Percentiles rank a stretch among this genome's conserved stretches.
Evolutionary conservation across 257 asterid species (phyloP).

Genomic region (Solanum sitiens): DNA sequence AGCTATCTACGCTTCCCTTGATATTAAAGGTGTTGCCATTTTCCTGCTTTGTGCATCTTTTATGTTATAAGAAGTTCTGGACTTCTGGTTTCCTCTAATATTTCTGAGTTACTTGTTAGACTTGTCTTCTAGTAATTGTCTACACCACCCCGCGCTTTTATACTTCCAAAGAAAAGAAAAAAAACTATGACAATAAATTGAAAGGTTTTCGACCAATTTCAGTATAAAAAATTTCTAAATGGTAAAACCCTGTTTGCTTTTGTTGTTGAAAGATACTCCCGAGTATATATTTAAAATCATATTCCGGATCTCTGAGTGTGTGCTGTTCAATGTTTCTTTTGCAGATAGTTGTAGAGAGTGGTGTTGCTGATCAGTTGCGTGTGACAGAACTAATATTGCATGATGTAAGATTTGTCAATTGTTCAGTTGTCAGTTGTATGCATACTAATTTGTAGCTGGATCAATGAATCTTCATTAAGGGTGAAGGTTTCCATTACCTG

Average conservation of each 20-base stretch:
- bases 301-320: neutral
- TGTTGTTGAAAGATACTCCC: neutral
- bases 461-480: constrained; percentile 2
- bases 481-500: neutral
- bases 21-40: constrained; percentile 66
- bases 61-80: neutral
- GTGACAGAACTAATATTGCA: constrained; percentile 73
- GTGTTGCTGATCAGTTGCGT: constrained; percentile 76
- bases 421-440: constrained; percentile 26
- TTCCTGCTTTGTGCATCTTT: neutral
- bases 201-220: neutral
- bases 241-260: neutral
- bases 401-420: constrained; percentile 45
- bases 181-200: neutral
- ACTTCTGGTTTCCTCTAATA: neutral
- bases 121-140: neutral
- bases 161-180: neutral
- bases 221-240: neutral
- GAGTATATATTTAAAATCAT: neutral
- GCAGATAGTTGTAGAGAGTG: constrained; percentile 76
- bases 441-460: neutral
- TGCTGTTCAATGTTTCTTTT: constrained; percentile 14
- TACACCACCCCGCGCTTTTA: neutral
- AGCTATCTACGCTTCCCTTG: constrained; percentile 70
- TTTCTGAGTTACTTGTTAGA: neutral